Evolutionary conservation across 495 filamentous ascomycete genomes (phyloP), one percentile per base, ranked within the genome.

Genomic region (Saxispiralis lemnorum): DNA sequence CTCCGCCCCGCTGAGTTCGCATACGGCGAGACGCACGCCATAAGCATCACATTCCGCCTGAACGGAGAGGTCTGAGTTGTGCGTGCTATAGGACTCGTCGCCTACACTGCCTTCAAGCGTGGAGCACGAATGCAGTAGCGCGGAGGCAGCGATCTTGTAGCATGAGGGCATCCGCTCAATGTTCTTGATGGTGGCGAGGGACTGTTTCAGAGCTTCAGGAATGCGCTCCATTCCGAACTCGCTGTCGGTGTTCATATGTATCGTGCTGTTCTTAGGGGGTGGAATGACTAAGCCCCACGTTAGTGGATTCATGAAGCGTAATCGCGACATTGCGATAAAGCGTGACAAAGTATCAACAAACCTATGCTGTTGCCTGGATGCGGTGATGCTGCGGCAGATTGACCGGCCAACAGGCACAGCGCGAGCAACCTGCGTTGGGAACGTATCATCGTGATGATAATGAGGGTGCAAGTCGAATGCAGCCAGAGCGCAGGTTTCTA

Each of bases 111-210:
- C 13, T 15, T 19, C 28, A 40, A 18, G 52, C 5, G 49, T 34
- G 31, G 59, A 49, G 46, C 62, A 65, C 1, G 56, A 51, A 19
- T 58, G 45, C 31, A 63, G 41, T 5, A 65, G 56, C n/a, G 42
- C 47, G 13, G 39, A 14, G 6, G 53, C 35, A 9, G 62, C 59
- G 12, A 53, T 37, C 1, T 39, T 42, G 28, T 56, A 16, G 53
- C 62, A 65, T 10, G 54, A 50, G 6, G 55, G 46, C 10, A 44
- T 20, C 17, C 41, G 44, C 35, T 54, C 17, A 30, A 60, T 34
- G 6, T 47, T 43, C 5, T 53, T 36, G 15, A 60, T 39, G 16
- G 57, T 51, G 14, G 39, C 35, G 21, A 39, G 14, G 0, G 34
- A 16, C 6, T 47, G n/a, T 34, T 35, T 15, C 13, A 53, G 14